Evolutionary conservation across 1,284 basidiomycete species (phyloP).

Genomic region (Heliocybe sulcata): DNA sequence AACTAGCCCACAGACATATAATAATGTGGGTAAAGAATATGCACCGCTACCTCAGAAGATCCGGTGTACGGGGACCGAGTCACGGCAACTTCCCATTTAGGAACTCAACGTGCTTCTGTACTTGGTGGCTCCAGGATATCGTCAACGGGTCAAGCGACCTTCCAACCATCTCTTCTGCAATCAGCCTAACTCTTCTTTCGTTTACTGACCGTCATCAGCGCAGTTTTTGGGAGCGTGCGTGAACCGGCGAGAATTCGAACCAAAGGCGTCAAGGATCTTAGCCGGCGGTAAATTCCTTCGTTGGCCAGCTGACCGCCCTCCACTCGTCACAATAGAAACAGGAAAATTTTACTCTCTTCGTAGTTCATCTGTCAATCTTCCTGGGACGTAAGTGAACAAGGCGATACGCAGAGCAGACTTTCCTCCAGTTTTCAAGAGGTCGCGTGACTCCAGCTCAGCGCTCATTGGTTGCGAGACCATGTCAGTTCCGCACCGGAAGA

Average conservation of each 20-base stretch:
- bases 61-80: neutral
- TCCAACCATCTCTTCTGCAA: neutral
- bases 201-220: too few relatives aligned
- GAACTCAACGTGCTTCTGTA: neutral
- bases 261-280: neutral
- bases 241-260: neutral
- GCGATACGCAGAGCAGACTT: too few relatives aligned
- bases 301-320: neutral
- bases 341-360: neutral
- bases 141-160: neutral
- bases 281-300: neutral
- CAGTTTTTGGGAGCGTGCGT: too few relatives aligned
- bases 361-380: neutral
- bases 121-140: neutral
- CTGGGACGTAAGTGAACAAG: neutral
- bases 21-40: too few relatives aligned
- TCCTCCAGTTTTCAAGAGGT: too few relatives aligned
- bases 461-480: too few relatives aligned
- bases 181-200: neutral
- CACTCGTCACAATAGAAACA: neutral
- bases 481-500: too few relatives aligned
- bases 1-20: too few relatives aligned
- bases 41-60: too few relatives aligned
- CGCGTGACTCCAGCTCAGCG: too few relatives aligned
- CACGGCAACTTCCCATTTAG: neutral